These are phyloP conservation scores for Geranium brycei DNA, from an alignment of 345 rosid genomes.

Conservation along the genomic window DNA sequence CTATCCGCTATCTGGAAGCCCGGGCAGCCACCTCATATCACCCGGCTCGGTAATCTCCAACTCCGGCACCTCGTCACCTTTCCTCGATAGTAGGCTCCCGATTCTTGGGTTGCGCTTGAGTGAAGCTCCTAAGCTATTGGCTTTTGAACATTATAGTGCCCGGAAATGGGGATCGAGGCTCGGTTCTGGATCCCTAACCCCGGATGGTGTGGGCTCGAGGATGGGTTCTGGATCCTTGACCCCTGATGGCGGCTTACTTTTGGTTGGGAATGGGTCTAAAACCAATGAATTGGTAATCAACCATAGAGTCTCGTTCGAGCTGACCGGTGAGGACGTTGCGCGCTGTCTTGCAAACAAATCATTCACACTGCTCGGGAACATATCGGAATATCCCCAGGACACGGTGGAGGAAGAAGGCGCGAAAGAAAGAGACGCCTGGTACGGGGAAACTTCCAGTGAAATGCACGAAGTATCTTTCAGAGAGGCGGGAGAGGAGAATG, in stretches of 20 bases:
- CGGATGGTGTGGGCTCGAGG: conserved; percentile 69
- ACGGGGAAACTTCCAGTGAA: conserved; percentile 15
- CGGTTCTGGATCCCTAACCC: conserved; percentile 77
- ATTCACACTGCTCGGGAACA: conserved; percentile 19
- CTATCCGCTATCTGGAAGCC: conserved; percentile 63
- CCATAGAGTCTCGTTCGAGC: conserved; percentile 85
- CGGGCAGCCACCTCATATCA: conserved; percentile 64
- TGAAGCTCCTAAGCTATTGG: conserved; percentile 51
- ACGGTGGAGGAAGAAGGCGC: conserved; percentile 9
- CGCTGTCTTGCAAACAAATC: conserved; percentile 66
- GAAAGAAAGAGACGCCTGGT: conserved; percentile 16
- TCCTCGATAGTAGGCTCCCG: conserved; percentile 25
- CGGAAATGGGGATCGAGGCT: conserved; percentile 83
- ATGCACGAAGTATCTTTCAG: conserved; percentile 19
- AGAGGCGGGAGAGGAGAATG: conserved; percentile 30
- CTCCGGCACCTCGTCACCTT: conserved; percentile 75
- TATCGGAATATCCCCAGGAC: conserved; percentile 23
- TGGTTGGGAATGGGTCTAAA: conserved; percentile 27
- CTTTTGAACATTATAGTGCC: conserved; percentile 53
- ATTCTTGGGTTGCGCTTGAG: conserved; percentile 45
- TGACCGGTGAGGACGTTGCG: conserved; percentile 91
- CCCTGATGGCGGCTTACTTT: conserved; percentile 31
- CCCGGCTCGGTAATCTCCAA: conserved; percentile 59
- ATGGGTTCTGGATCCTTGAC: conserved; percentile 63
- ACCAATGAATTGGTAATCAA: conserved; percentile 25